Evolutionary conservation across 805 yeast genomes (phyloP).

Genomic region (Limtongia smithiae): DNA sequence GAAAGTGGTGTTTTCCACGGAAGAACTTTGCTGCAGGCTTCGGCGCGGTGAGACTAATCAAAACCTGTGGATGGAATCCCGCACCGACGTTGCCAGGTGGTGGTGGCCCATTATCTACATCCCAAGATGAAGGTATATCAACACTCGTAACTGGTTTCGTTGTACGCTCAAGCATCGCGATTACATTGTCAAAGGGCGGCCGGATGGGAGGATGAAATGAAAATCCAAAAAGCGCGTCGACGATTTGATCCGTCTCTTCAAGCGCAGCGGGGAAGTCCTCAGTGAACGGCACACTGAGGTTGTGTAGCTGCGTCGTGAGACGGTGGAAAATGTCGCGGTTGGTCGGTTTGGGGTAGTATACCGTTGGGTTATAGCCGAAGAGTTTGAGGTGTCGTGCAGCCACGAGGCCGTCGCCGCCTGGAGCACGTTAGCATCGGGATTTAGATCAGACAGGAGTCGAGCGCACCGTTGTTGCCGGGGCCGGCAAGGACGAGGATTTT

Average conservation of each 20-base stretch:
- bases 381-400: constrained; percentile 86
- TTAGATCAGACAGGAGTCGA: neutral
- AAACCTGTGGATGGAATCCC: constrained; percentile 56
- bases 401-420: constrained; percentile 90
- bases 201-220: constrained; percentile 87
- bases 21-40: constrained; percentile 73
- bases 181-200: constrained; percentile 60
- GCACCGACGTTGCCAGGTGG: constrained; percentile 39
- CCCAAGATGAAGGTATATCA: constrained; percentile 97
- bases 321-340: constrained; percentile 46
- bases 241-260: constrained; percentile 46
- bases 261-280: constrained; percentile 41
- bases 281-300: constrained; percentile 60
- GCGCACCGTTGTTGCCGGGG: constrained; percentile 80
- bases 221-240: constrained; percentile 90
- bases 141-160: constrained; percentile 66
- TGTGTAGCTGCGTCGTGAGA: constrained; percentile 61
- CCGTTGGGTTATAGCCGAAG: constrained; percentile 71
- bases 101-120: constrained; percentile 81
- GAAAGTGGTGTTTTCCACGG: constrained; percentile 54
- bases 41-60: constrained; percentile 89
- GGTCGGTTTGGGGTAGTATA: constrained; percentile 74
- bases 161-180: constrained; percentile 42
- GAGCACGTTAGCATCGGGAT: neutral
- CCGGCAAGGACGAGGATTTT: constrained; percentile 75